These are phyloP conservation scores for Pestalotiopsis sp. DNA, from an alignment of 2,329 filamentous ascomycete species.

Conservation along the genomic window DNA sequence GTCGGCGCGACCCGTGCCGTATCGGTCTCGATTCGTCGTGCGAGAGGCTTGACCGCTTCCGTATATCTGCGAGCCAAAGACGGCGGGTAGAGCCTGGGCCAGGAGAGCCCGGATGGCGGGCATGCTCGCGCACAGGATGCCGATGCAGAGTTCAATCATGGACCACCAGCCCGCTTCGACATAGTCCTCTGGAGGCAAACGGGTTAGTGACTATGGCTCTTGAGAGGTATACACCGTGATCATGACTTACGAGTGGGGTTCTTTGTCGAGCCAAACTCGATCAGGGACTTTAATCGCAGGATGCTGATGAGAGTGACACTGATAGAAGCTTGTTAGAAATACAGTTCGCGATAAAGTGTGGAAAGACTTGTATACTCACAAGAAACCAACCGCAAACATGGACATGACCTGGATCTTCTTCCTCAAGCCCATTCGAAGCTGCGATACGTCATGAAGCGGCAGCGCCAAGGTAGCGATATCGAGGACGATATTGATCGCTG, in stretches of 20 bases:
- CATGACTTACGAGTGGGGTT: constrained; percentile 7
- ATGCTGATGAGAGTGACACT: constrained; percentile 24
- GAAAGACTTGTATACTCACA: constrained; percentile 9
- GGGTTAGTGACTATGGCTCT: neutral
- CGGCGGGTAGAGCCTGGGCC: neutral
- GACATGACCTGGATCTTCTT: constrained; percentile 24
- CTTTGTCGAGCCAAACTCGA: constrained; percentile 10
- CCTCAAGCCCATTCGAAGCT: constrained; percentile 18
- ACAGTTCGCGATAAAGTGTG: neutral
- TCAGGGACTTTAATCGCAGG: constrained; percentile 20
- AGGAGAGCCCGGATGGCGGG: constrained; percentile 23
- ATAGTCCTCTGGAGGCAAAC: constrained; percentile 10
- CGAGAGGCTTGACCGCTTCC: neutral
- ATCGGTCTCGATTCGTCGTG: neutral
- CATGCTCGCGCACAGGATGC: constrained; percentile 25
- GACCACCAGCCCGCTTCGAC: constrained; percentile 21
- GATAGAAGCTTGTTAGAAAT: neutral
- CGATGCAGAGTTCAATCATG: constrained; percentile 24
- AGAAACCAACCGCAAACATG: constrained; percentile 27
- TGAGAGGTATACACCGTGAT: neutral
- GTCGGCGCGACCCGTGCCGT: neutral
- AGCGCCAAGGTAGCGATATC: constrained; percentile 22
- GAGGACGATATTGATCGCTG: constrained; percentile 21
- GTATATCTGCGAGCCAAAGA: neutral
- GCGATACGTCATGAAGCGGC: constrained; percentile 20